phyloP scores from a whole-genome alignment of 768 basidiomycete genomes.

The Russula sp. region DNA sequence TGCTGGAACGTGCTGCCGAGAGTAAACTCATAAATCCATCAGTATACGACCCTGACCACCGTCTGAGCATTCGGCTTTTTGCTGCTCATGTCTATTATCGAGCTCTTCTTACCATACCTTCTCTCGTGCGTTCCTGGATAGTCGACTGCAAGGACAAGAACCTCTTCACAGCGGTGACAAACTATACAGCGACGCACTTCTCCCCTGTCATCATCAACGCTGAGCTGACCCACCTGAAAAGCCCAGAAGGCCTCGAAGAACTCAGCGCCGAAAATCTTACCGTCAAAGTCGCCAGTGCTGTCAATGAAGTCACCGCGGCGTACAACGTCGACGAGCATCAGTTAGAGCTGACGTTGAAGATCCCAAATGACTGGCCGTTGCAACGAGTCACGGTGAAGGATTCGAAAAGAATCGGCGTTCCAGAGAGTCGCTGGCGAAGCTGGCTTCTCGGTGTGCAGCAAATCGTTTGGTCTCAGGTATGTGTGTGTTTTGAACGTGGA shows the following conservation, averaged over 20 bases:
- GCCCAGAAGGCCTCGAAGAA: conserved; percentile 46
- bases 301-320: conserved; percentile 76
- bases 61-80: conserved; percentile 54
- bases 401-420: conserved; percentile 76
- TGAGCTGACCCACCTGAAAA: conserved; percentile 71
- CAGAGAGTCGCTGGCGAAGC: conserved; percentile 84
- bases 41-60: conserved; percentile 55
- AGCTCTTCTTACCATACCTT: conserved; percentile 75
- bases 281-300: conserved; percentile 65
- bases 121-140: conserved; percentile 81
- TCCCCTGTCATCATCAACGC: conserved; percentile 82
- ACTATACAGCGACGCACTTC: conserved; percentile 78
- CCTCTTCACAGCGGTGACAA: conserved; percentile 65
- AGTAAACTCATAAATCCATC: conserved; percentile 4
- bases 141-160: conserved; percentile 86
- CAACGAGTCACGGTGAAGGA: conserved; percentile 85
- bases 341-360: conserved; percentile 79
- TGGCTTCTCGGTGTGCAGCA: conserved; percentile 94
- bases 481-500: conserved; percentile 26
- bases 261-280: conserved; percentile 71
- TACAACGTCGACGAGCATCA: conserved; percentile 92
- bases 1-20: background rate
- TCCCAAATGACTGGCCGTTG: conserved; percentile 89
- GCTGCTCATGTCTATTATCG: conserved; percentile 89
- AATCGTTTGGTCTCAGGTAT: conserved; percentile 79